Evolutionary conservation across 2,329 filamentous ascomycete species (phyloP), one percentile per base, ranked within the genome.

Genomic region (Microcera coccophila): DNA sequence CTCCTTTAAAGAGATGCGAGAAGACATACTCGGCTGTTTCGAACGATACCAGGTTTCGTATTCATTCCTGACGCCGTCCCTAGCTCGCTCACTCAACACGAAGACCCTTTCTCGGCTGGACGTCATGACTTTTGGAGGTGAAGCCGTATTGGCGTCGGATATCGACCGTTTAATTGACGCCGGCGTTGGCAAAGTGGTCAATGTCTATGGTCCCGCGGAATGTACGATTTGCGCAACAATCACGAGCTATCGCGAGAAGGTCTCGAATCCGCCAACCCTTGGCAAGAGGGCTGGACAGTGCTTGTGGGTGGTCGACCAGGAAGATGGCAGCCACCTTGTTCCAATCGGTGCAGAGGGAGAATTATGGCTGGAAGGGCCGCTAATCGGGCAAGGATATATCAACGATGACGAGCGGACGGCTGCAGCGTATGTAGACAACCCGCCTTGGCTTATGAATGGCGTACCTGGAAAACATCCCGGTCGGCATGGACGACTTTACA

Each of bases 371-470:
- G 66, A 66, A 37, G 70, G 70, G 0, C 70, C 72, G 3, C 63
- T 68, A 4, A 58, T 80, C 12, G 73, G 68, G 10, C 58, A 67
- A 18, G 73, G 72, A 9, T 79, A 80, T 44, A 58, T 76, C 12
- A 67, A 73, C 32, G 67, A 75, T 15, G 53, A 61, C 0, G 57
- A 59, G 14, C 72, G 73, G 48, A 79, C 75, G 0, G 55, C 59
- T 2, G 66, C 65, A 16, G 61, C 64, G 0, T 79, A 57, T 17
- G 42, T 79, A 38, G 63, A 75, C 15, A 54, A 62, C 19, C 63
- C 68, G 22, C 63, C 66, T 0, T 61, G 52, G 51, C 42, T 57
- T 0, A 5, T 29, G 2, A 3, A 24, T 3, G 39, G 44, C 1
- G n/a, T n/a, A n/a, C n/a, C n/a, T n/a, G n/a, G n/a, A n/a, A n/a